A percentile compares a stretch with the other conserved stretches of the same genome.
Evolutionary conservation across 768 basidiomycete species (phyloP).

Genomic region (Mrakia frigida): DNA sequence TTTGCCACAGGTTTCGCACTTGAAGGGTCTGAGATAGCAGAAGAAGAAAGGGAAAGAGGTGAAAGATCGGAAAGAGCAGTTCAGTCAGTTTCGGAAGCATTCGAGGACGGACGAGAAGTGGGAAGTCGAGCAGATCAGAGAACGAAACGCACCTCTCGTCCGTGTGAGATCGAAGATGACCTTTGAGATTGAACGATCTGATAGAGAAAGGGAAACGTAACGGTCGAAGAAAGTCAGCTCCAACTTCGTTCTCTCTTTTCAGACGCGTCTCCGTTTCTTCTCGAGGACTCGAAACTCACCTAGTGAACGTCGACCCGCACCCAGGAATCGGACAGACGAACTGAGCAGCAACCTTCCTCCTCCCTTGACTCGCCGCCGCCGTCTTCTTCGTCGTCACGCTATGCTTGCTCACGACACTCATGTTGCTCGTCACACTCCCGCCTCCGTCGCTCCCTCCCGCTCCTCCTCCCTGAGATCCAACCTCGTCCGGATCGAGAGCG

Average conservation of each 20-base stretch:
- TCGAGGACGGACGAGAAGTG: not conserved
- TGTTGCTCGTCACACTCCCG: constrained; percentile 21
- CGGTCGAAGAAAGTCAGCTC: constrained; percentile 2
- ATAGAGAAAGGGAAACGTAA: constrained; percentile 43
- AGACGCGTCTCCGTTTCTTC: not conserved
- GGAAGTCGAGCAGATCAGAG: not conserved
- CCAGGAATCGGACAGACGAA: constrained; percentile 85
- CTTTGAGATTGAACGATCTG: constrained; percentile 73
- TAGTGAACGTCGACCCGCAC: constrained; percentile 80
- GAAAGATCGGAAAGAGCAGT: no score
- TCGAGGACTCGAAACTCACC: constrained; percentile 40
- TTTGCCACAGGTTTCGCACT: constrained; percentile 89
- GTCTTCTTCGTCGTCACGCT: constrained; percentile 90
- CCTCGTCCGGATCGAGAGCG: constrained; percentile 16
- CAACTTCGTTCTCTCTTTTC: not conserved
- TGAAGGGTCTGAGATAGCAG: constrained; percentile 59
- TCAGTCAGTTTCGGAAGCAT: not conserved
- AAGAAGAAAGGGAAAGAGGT: not conserved
- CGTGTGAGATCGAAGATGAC: constrained; percentile 90
- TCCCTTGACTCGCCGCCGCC: constrained; percentile 73
- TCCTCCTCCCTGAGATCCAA: constrained; percentile 7
- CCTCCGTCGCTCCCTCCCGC: constrained; percentile 11
- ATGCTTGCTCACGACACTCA: constrained; percentile 54
- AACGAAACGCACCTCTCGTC: constrained; percentile 56
- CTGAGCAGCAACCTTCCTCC: constrained; percentile 81